Conservation (phyloP, 2,329 filamentous ascomycete species). For the Sclerotinia glacialis region DNA sequence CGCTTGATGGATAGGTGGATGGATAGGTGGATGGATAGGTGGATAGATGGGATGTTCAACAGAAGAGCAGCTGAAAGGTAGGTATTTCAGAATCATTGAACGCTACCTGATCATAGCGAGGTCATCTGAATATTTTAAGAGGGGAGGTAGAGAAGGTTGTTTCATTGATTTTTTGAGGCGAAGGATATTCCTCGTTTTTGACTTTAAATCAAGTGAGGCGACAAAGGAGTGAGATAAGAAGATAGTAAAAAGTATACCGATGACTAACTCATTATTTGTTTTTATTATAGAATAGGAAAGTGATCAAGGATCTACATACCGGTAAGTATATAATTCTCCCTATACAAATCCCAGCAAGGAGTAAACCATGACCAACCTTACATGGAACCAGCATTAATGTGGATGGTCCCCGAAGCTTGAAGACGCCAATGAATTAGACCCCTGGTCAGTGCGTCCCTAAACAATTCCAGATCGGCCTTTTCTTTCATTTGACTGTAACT, state of each 20-base stretch:
- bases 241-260: neutral
- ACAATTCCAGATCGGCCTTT: slow-evolving; percentile 12
- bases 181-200: neutral
- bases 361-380: slow-evolving; percentile 11
- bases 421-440: slow-evolving; percentile 21
- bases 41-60: neutral
- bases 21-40: neutral
- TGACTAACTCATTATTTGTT: too few relatives aligned
- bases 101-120: slow-evolving; percentile 1
- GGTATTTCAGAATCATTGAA: neutral
- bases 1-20: neutral
- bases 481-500: neutral
- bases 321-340: too few relatives aligned
- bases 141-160: neutral
- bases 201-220: neutral
- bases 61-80: slow-evolving; percentile 11
- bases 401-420: slow-evolving; percentile 22
- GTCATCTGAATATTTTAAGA: slow-evolving; percentile 8
- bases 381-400: slow-evolving; percentile 11
- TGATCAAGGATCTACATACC: too few relatives aligned
- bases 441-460: slow-evolving; percentile 16
- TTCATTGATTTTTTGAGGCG: neutral
- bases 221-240: neutral
- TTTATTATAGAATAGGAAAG: too few relatives aligned
- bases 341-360: slow-evolving; percentile 2